Evolutionary conservation across 108 stramenopile genomes (phyloP).

Genomic region (Seminavis robusta): DNA sequence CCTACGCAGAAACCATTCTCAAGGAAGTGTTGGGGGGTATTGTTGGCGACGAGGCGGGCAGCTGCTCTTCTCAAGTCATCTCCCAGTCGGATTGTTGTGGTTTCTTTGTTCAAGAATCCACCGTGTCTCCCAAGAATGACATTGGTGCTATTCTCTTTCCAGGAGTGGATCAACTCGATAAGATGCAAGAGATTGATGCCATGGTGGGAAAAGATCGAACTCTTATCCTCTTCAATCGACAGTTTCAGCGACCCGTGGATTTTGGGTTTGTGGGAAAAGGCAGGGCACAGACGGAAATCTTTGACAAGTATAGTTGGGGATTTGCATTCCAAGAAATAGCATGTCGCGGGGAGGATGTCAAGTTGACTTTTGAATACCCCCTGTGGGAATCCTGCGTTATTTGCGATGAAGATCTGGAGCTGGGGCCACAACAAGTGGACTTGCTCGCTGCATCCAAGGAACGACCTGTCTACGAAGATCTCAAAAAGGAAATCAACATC

Average conservation of each 20-base stretch:
- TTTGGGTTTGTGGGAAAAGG: conserved; percentile 48
- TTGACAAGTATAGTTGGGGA: conserved; percentile 47
- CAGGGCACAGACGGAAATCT: conserved; percentile 23
- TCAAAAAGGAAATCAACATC: conserved; percentile 61
- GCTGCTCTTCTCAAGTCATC: conserved; percentile 50
- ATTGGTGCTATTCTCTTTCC: conserved; percentile 59
- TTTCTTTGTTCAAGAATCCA: conserved; percentile 59
- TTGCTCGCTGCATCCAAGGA: conserved; percentile 20
- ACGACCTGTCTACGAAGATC: conserved; percentile 43
- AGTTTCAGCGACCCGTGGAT: conserved; percentile 54
- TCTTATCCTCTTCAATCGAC: conserved; percentile 52
- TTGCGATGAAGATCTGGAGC: conserved; percentile 31
- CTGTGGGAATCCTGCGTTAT: conserved; percentile 53
- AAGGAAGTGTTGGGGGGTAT: conserved; percentile 46
- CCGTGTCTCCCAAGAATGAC: conserved; percentile 37
- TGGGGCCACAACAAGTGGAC: conserved; percentile 35
- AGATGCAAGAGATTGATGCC: conserved; percentile 48
- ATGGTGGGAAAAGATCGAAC: conserved; percentile 55
- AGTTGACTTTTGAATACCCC: conserved; percentile 50
- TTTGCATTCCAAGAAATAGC: conserved; percentile 73
- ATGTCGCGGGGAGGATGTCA: conserved; percentile 64
- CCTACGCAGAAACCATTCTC: conserved; percentile 56
- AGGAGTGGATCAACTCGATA: conserved; percentile 46
- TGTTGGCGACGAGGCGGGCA: conserved; percentile 26
- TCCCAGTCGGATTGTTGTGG: conserved; percentile 59